These are phyloP conservation scores for Scolecobasidium constrictum DNA, from an alignment of 2,329 filamentous ascomycete species.

Conservation along the genomic window DNA sequence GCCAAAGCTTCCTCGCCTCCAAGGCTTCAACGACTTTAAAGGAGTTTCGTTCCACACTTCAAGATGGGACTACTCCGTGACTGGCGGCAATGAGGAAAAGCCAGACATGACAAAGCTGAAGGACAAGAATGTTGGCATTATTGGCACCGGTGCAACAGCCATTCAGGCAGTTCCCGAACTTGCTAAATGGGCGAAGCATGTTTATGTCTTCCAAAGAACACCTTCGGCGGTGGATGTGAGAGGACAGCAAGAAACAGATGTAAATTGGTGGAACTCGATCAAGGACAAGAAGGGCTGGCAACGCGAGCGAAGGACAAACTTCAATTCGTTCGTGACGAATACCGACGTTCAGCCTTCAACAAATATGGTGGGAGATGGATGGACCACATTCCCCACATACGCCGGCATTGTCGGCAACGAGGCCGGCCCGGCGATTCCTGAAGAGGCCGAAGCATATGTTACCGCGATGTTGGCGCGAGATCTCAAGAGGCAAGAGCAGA, in stretches of 20 bases:
- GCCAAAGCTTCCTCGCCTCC: constrained; percentile 33
- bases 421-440: not conserved
- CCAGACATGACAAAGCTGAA: constrained; percentile 21
- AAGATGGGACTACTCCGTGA: constrained; percentile 30
- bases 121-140: constrained; percentile 28
- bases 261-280: constrained; percentile 10
- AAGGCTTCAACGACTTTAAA: constrained; percentile 25
- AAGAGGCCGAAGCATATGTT: constrained; percentile 25
- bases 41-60: constrained; percentile 31
- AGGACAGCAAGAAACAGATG: constrained; percentile 15
- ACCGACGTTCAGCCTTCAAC: constrained; percentile 18
- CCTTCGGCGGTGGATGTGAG: constrained; percentile 22
- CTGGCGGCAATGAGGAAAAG: constrained; percentile 21
- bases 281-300: constrained; percentile 36
- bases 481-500: constrained; percentile 21
- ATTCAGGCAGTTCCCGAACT: constrained; percentile 28
- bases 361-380: constrained; percentile 40
- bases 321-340: constrained; percentile 25
- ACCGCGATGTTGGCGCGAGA: constrained; percentile 20
- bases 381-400: constrained; percentile 24
- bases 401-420: constrained; percentile 23
- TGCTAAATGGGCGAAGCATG: constrained; percentile 21
- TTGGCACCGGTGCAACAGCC: constrained; percentile 31
- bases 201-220: constrained; percentile 32
- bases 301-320: constrained; percentile 34